Evolutionary conservation across 768 basidiomycete species (phyloP).

Genomic region (Gautieria morchelliformis): DNA sequence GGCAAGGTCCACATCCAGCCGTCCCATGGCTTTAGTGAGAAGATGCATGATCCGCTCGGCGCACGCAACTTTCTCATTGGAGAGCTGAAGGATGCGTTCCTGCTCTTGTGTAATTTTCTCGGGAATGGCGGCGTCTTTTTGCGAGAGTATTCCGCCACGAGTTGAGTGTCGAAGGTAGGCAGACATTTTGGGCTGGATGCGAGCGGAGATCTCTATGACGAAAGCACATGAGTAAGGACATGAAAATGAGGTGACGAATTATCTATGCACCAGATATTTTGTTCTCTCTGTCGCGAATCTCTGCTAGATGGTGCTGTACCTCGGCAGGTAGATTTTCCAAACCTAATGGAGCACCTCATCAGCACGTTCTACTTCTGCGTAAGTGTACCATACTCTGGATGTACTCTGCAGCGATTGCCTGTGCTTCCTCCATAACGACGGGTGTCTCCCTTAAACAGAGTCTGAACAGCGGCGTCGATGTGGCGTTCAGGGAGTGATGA

Average conservation of each 20-base stretch:
- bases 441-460: background rate
- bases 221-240: background rate
- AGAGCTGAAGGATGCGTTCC: slow-evolving; percentile 28
- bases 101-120: slow-evolving; percentile 23
- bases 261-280: slow-evolving; percentile 29
- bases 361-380: background rate
- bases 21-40: slow-evolving; percentile 44
- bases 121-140: slow-evolving; percentile 28
- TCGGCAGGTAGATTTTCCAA: slow-evolving; percentile 43
- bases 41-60: slow-evolving; percentile 29
- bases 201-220: slow-evolving; percentile 30
- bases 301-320: slow-evolving; percentile 37
- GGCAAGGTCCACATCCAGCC: slow-evolving; percentile 32
- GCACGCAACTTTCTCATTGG: slow-evolving; percentile 34
- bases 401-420: slow-evolving; percentile 38
- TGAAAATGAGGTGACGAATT: background rate
- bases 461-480: too few species aligned
- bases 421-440: slow-evolving; percentile 37
- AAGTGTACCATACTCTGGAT: slow-evolving; percentile 30
- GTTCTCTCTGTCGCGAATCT: slow-evolving; percentile 36
- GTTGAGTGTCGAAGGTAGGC: slow-evolving; percentile 35
- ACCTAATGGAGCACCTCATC: slow-evolving; percentile 20
- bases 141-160: slow-evolving; percentile 13
- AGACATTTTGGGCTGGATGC: slow-evolving; percentile 34
- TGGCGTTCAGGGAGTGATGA: background rate